Evolutionary conservation across 805 yeast genomes (phyloP), one percentile per base, ranked within the genome.

Genomic region (Tetrapisispora nanseiensis): DNA sequence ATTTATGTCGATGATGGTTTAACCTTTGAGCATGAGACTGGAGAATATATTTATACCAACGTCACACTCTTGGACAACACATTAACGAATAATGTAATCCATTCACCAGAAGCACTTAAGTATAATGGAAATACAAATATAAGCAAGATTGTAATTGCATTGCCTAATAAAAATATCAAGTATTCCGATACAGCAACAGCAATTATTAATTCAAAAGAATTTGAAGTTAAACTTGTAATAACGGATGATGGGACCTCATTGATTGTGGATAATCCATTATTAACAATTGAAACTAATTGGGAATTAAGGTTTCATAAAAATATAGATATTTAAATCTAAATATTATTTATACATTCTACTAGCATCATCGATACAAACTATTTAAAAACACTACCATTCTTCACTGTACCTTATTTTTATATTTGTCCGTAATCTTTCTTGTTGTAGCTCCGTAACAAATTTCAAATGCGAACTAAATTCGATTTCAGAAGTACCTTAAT

Each of bases 1-100:
- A 57, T 89, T 26, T 89, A 87, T 58, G 61, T 82, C 29, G 97
- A 89, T 59, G 97, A 89, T 61, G 95, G 95, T 13, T 83, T 80
- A 51, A 70, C 89, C 0, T 84, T 72, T 50, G 73, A 68, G 34
- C 77, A 77, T 56, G 46, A 59, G 42, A 50, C 63, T 2, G 82
- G 81, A 6, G 78, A 75, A 22, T 80, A 47, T 52, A 41, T 76
- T 3, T 58, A 65, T 34, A 54, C 76, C 2, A 52, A 65, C 2
- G 69, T 84, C 27, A 49, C 48, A 2, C 66, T 69, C 15, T 29
- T 35, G 4, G 51, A 59, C 11, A 61, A 64, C 18, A 59, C 64
- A n/a, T 44, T 78, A 3, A 44, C 45, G 0, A 58, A 69, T 5
- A 50, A 47, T 1, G 54, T 58, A 11, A 37, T 37, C 7, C 62